phyloP scores from a whole-genome alignment of 768 basidiomycete genomes.

The Termitomyces sp. region DNA sequence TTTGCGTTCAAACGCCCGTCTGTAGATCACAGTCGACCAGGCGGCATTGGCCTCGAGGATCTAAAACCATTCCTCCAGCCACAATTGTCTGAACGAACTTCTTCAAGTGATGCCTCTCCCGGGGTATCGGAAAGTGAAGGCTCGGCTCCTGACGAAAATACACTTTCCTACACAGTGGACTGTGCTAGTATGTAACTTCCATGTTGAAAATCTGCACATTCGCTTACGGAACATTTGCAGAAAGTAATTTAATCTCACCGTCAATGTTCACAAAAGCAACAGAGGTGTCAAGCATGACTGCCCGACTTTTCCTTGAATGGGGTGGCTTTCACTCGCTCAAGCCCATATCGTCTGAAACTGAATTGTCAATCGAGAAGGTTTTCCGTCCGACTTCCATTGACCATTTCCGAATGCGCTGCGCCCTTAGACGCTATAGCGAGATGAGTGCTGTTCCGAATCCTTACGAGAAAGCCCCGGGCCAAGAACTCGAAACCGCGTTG shows the following conservation, averaged over 20 bases:
- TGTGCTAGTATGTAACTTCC: slow-evolving; percentile 17
- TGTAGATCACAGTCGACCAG: slow-evolving; percentile 19
- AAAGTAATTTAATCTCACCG: not conserved
- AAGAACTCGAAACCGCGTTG: not conserved
- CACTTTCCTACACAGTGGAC: slow-evolving; percentile 14
- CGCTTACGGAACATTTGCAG: not conserved
- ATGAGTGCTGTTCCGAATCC: slow-evolving; percentile 23
- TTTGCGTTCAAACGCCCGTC: slow-evolving; percentile 28
- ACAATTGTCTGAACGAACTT: slow-evolving; percentile 13
- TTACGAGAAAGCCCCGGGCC: slow-evolving; percentile 21
- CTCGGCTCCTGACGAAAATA: not conserved
- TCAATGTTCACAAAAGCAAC: not conserved
- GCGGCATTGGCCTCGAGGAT: slow-evolving; percentile 38
- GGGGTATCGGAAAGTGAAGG: slow-evolving; percentile 5
- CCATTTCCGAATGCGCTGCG: slow-evolving; percentile 29
- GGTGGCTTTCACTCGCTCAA: slow-evolving; percentile 34
- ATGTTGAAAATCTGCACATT: not conserved
- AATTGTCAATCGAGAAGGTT: slow-evolving; percentile 24
- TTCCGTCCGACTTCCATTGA: slow-evolving; percentile 23
- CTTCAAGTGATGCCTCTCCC: slow-evolving; percentile 2
- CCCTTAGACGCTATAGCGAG: slow-evolving; percentile 25
- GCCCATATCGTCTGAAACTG: slow-evolving; percentile 25
- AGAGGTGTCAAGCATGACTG: not conserved
- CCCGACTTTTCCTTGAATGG: slow-evolving; percentile 31
- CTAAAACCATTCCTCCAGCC: slow-evolving; percentile 24